phyloP scores from a whole-genome alignment of 805 yeast species.

The Kazachstania bromeliacearum region DNA sequence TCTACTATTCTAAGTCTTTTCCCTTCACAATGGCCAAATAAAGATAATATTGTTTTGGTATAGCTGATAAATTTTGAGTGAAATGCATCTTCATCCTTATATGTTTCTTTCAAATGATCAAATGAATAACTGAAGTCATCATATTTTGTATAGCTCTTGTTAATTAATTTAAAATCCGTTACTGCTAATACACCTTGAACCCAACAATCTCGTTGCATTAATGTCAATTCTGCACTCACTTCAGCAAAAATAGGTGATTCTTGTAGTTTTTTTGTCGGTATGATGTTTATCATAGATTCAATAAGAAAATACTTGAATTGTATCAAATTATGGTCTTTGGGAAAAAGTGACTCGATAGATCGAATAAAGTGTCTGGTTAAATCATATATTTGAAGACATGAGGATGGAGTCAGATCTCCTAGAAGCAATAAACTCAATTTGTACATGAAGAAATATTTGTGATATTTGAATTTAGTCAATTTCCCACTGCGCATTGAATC shows the following conservation, averaged over 20 bases:
- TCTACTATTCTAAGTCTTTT: slow-evolving; percentile 57
- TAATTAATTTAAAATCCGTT: slow-evolving; percentile 10
- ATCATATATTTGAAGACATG: slow-evolving; percentile 9
- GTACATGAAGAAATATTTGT: slow-evolving; percentile 18
- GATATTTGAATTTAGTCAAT: slow-evolving; percentile 14
- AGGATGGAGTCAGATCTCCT: slow-evolving; percentile 8
- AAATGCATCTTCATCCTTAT: slow-evolving; percentile 13
- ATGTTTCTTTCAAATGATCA: slow-evolving; percentile 11
- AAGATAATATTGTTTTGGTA: slow-evolving; percentile 36
- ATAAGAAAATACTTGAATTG: slow-evolving; percentile 19
- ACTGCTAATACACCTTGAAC: slow-evolving; percentile 17
- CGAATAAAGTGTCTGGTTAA: slow-evolving; percentile 12
- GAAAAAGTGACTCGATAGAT: slow-evolving; percentile 9
- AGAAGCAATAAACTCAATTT: slow-evolving; percentile 14
- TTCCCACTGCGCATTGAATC: slow-evolving; percentile 10
- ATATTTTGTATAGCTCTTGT: slow-evolving; percentile 7
- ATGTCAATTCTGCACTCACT: slow-evolving; percentile 34
- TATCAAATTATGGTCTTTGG: slow-evolving; percentile 8
- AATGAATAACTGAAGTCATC: slow-evolving; percentile 7
- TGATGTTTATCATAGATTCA: slow-evolving; percentile 9
- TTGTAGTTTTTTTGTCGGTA: slow-evolving; percentile 5
- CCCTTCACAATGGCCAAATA: slow-evolving; percentile 13
- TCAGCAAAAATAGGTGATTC: slow-evolving; percentile 12
- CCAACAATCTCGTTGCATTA: slow-evolving; percentile 34
- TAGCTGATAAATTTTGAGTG: slow-evolving; percentile 37